These are phyloP conservation scores for Sugiyamaella boreocaroliniensis DNA, from an alignment of 805 yeast genomes.

Conservation along the genomic window DNA sequence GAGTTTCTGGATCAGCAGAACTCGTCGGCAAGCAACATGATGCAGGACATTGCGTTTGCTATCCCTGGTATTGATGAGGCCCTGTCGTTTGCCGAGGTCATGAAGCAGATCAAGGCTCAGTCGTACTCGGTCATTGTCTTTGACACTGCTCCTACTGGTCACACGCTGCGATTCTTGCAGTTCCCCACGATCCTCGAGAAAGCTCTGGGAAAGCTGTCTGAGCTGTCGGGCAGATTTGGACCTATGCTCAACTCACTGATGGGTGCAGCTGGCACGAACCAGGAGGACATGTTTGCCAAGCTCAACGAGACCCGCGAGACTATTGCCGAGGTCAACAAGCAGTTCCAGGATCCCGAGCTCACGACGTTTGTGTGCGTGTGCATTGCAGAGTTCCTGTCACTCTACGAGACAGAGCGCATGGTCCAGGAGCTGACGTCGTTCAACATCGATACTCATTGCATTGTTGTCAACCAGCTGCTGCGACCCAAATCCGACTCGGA, in stretches of 20 bases:
- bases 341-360: constrained; percentile 91
- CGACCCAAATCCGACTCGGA: constrained; percentile 65
- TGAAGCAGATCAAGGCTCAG: constrained; percentile 83
- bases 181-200: constrained; percentile 89
- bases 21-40: constrained; percentile 56
- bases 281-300: constrained; percentile 66
- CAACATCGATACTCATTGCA: constrained; percentile 94
- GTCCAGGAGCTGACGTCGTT: constrained; percentile 92
- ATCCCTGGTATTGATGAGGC: constrained; percentile 99
- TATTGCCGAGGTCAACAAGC: constrained; percentile 84
- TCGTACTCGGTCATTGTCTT: constrained; percentile 84
- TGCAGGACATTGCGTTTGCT: constrained; percentile 87
- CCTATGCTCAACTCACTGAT: constrained; percentile 79
- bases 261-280: constrained; percentile 43
- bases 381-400: constrained; percentile 90
- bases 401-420: constrained; percentile 96
- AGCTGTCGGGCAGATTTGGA: constrained; percentile 78
- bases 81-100: constrained; percentile 92
- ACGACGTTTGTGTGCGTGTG: constrained; percentile 94
- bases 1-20: constrained; percentile 55
- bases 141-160: constrained; percentile 99
- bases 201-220: constrained; percentile 78
- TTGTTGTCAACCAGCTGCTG: constrained; percentile 88
- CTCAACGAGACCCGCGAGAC: constrained; percentile 72
- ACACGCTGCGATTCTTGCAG: constrained; percentile 89